Conservation (phyloP, 768 basidiomycete genomes). For the Boletus rubropictus region DNA sequence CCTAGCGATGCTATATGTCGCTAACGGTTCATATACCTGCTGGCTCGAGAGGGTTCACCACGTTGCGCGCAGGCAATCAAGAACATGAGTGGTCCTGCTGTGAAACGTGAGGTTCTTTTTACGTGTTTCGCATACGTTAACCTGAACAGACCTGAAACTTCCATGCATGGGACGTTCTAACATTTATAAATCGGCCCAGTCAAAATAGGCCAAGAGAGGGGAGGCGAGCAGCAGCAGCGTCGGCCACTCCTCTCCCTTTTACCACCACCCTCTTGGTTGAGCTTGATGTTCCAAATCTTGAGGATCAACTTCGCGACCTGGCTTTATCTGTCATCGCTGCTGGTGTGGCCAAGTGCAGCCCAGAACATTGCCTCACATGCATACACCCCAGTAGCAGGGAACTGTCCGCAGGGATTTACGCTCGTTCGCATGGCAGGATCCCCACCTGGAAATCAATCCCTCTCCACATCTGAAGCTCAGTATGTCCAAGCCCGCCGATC, state of each 20-base stretch:
- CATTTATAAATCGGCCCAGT: not conserved
- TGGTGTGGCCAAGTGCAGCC: conserved; percentile 10
- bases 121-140: not conserved
- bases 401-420: conserved; percentile 21
- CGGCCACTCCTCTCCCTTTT: not conserved
- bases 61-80: not conserved
- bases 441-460: conserved; percentile 24
- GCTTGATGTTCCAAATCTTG: not conserved
- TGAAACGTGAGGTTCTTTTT: not conserved
- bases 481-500: conserved; percentile 34
- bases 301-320: not conserved
- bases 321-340: conserved; percentile 9
- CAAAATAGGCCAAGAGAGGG: too few relatives aligned
- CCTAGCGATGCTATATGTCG: not conserved
- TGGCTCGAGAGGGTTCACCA: not conserved
- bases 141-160: not conserved
- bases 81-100: not conserved
- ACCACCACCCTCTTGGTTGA: not conserved
- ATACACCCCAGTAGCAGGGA: conserved; percentile 19
- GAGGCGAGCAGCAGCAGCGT: not conserved
- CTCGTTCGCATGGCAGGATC: conserved; percentile 29
- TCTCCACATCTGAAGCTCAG: conserved; percentile 31
- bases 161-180: not conserved
- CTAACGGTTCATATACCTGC: not conserved
- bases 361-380: conserved; percentile 24